A percentile compares a stretch with the other conserved stretches of the same genome.
phyloP scores from a whole-genome alignment of 352 stramenopile genomes.

The Pythium graminicola region DNA sequence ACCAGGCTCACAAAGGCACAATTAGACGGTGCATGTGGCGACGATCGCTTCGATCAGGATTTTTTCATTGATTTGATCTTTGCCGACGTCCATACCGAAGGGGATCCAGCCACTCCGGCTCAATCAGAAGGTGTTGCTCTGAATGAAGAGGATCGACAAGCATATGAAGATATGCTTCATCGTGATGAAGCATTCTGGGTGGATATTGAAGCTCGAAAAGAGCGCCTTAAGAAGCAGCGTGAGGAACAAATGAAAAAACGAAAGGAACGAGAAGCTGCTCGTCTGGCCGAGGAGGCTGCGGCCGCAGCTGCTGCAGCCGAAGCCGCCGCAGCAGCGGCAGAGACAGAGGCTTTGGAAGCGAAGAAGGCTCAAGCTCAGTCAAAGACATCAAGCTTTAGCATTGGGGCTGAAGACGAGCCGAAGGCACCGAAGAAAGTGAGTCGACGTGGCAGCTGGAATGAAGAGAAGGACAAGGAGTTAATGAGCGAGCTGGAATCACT shows the following conservation, averaged over 20 bases:
- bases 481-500: slow-evolving; percentile 84
- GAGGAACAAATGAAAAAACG: slow-evolving; percentile 60
- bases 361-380: slow-evolving; percentile 31
- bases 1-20: slow-evolving; percentile 95
- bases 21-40: slow-evolving; percentile 91
- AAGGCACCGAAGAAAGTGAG: slow-evolving; percentile 31
- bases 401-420: slow-evolving; percentile 59
- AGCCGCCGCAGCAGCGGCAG: slow-evolving; percentile 26
- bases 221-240: slow-evolving; percentile 57
- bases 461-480: slow-evolving; percentile 80
- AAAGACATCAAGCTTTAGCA: slow-evolving; percentile 54
- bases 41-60: slow-evolving; percentile 91
- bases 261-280: slow-evolving; percentile 50
- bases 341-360: slow-evolving; percentile 25
- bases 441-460: slow-evolving; percentile 75
- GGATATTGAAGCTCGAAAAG: slow-evolving; percentile 79
- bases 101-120: slow-evolving; percentile 26
- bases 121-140: slow-evolving; percentile 58
- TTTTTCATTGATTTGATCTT: slow-evolving; percentile 98
- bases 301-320: slow-evolving; percentile 27
- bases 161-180: slow-evolving; percentile 86
- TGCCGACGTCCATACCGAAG: slow-evolving; percentile 86
- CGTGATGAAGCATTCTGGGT: slow-evolving; percentile 82
- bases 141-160: slow-evolving; percentile 73
- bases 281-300: slow-evolving; percentile 30